Evolutionary conservation across 169 alveolate species (phyloP).

Genomic region (Toxoplasma gondii): DNA sequence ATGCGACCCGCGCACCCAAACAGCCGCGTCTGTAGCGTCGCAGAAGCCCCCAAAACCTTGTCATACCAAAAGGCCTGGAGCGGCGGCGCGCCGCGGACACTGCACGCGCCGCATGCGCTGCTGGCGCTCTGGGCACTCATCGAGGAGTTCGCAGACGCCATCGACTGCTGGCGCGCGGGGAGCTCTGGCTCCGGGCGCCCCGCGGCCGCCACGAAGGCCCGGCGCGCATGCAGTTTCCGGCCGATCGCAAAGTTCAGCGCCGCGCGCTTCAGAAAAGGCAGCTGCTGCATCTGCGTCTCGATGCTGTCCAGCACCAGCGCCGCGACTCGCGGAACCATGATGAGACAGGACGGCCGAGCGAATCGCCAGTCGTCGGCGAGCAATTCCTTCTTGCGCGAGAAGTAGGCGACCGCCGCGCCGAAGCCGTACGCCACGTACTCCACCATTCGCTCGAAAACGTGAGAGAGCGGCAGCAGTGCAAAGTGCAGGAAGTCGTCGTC

Average conservation of each 20-base stretch:
- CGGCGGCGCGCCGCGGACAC: not conserved
- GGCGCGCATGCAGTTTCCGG: slow-evolving; percentile 7
- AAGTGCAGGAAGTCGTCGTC: slow-evolving; percentile 70
- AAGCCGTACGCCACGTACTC: slow-evolving; percentile 74
- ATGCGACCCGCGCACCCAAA: not conserved
- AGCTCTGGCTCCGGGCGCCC: not conserved
- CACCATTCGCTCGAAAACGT: slow-evolving; percentile 92
- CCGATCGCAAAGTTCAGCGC: not conserved
- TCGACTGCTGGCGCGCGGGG: too few relatives aligned
- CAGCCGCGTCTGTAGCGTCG: slow-evolving; percentile 5
- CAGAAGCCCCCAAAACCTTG: not conserved
- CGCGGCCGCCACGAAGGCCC: not conserved
- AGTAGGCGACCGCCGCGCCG: slow-evolving; percentile 67
- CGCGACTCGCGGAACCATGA: not conserved
- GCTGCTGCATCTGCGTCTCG: slow-evolving; percentile 2
- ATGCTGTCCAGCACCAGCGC: not conserved
- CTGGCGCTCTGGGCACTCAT: too few relatives aligned
- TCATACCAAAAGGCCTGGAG: not conserved
- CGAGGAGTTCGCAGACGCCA: too few relatives aligned
- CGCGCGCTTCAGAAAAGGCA: not conserved
- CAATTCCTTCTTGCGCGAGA: slow-evolving; percentile 39
- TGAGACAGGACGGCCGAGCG: not conserved
- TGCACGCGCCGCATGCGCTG: too few relatives aligned
- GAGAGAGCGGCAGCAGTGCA: slow-evolving; percentile 95
- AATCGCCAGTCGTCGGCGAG: slow-evolving; percentile 5